Evolutionary conservation across 1,284 basidiomycete genomes (phyloP), one percentile per base, ranked within the genome.

Genomic region (Athelia sp.): DNA sequence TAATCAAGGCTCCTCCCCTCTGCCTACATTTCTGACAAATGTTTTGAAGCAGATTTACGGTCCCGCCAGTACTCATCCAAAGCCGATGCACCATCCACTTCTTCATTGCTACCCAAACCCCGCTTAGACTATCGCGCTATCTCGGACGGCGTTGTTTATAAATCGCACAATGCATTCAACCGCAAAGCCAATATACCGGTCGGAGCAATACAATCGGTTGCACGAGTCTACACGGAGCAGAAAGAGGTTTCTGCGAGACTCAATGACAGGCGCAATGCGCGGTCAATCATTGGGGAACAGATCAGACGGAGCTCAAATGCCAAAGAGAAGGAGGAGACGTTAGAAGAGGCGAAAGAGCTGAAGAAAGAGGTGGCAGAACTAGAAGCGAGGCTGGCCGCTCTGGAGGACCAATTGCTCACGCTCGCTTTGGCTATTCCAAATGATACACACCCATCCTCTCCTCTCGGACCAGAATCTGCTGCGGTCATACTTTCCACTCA

Each of bases 341-440:
- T 83, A 19, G 63, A 68, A 31, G 77, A 82, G 53, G 87, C 84
- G 2, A 78, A 81, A 50, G 54, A 62, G 4, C 62, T 91, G 23
- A 91, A 92, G 62, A 61, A 64, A 2, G 74, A 83, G 42, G 74
- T 90, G 17, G 61, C 70, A 18, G 61, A 68, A 23, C 65, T 90
- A 8, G 85, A 90, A 62, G 58, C 64, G 13, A 62, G 66, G 19
- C 62, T 86, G 6, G 62, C 66, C 4, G 60, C 58, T 10, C 60
- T 85, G 2, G 81, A 87, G 50, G 69, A 76, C 17, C 59, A 71
- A n/a, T 73, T 94, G 24, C 68, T 86, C 45, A 65, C 69, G 8
- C 71, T 86, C 42, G 85, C 85, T 1, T 67, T 89, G 11, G 69
- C 81, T 3, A 74, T 98, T 21, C 95, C 95, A 3, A 98, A 98